Conservation (phyloP, 179 eudicot genomes). For the Camellia oleifera region DNA sequence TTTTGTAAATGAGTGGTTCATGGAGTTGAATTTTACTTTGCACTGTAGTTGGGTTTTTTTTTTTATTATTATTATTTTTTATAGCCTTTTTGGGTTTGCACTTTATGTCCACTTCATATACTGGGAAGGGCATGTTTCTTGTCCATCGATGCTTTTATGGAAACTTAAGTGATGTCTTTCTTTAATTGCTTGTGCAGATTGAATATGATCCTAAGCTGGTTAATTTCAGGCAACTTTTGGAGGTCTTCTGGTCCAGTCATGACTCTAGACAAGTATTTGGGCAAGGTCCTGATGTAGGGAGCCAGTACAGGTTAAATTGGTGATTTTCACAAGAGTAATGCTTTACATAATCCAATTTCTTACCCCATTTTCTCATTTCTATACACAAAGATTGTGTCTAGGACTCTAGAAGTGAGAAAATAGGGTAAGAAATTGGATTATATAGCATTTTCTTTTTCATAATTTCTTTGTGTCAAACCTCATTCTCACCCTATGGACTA, state of each 20-base stretch:
- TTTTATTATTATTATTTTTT: not conserved
- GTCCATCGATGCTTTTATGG: not conserved
- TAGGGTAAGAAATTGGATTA: too few relatives aligned
- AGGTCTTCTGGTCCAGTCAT: slow-evolving; percentile 96
- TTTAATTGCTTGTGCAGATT: slow-evolving; percentile 41
- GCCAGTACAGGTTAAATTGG: slow-evolving; percentile 75
- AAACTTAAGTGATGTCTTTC: slow-evolving; percentile 9
- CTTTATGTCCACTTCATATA: not conserved
- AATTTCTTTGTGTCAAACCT: not conserved
- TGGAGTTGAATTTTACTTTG: not conserved
- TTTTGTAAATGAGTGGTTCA: not conserved
- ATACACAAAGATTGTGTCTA: too few relatives aligned
- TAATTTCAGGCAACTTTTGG: slow-evolving; percentile 74
- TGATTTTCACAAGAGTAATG: not conserved
- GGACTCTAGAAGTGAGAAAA: too few relatives aligned
- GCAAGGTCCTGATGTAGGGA: slow-evolving; percentile 99
- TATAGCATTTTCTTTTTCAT: not conserved
- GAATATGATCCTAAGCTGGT: slow-evolving; percentile 82
- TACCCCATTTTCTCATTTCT: too few relatives aligned
- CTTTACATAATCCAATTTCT: too few relatives aligned
- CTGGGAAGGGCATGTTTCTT: not conserved
- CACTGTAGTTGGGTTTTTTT: not conserved
- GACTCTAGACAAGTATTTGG: slow-evolving; percentile 99
- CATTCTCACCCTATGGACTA: slow-evolving; percentile 8
- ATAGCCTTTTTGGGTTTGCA: not conserved